phyloP scores from a whole-genome alignment of 2,329 filamentous ascomycete species.

The Pseudogymnoascus sp. region DNA sequence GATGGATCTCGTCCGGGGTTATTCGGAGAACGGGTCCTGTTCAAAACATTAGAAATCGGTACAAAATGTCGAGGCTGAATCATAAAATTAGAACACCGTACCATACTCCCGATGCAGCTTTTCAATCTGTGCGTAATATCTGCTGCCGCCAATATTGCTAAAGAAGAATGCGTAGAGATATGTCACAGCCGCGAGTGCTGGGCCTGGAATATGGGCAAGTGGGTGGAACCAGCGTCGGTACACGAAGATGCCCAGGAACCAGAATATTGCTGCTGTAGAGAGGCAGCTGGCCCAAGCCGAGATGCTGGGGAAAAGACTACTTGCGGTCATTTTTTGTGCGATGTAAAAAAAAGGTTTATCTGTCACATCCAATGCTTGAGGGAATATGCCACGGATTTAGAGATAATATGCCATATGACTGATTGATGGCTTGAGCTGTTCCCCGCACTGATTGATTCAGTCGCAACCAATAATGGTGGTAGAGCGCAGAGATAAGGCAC shows the following conservation, averaged over 20 bases:
- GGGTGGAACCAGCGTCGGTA: slow-evolving; percentile 21
- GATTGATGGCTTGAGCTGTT: neutral
- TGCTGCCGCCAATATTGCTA: slow-evolving; percentile 18
- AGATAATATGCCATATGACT: neutral
- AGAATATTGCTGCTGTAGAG: neutral
- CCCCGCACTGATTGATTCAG: neutral
- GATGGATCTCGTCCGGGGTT: slow-evolving; percentile 24
- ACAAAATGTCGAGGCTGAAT: too few relatives aligned
- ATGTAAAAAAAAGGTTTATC: neutral
- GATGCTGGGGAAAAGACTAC: too few relatives aligned
- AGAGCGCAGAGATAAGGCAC: neutral
- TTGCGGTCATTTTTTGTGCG: too few relatives aligned
- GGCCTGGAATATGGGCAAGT: slow-evolving; percentile 26
- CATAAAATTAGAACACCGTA: slow-evolving; percentile 12
- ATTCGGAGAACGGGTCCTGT: slow-evolving; percentile 16
- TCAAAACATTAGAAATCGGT: too few relatives aligned
- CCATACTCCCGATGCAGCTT: slow-evolving; percentile 32
- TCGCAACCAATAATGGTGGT: neutral
- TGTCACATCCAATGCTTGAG: neutral
- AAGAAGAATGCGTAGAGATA: slow-evolving; percentile 21
- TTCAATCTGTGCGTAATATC: slow-evolving; percentile 14
- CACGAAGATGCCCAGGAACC: slow-evolving; percentile 9
- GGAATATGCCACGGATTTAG: neutral
- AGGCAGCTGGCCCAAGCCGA: neutral
- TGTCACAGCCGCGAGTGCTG: slow-evolving; percentile 23